Evolutionary conservation across 129 eudicot species (phyloP), one percentile per base, ranked within the genome.

Genomic region (Centella asiatica): DNA sequence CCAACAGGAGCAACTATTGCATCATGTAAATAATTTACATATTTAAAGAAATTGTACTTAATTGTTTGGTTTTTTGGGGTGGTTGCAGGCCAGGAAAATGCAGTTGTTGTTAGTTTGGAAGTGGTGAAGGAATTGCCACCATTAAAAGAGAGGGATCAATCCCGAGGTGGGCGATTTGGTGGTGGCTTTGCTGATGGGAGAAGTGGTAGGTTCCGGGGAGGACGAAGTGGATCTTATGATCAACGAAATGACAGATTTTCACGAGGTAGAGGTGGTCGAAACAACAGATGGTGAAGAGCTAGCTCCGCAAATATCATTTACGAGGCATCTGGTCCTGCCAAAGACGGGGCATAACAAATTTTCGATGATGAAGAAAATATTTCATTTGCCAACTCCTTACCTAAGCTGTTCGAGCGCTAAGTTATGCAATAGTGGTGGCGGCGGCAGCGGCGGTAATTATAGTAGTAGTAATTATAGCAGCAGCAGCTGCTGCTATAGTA

Each of bases 51-150:
- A n/a, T n/a, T n/a, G n/a, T n/a, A n/a, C n/a, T n/a, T n/a, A n/a
- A n/a, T n/a, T n/a, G n/a, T n/a, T n/a, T n/a, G n/a, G n/a, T n/a
- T 14, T 27, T 19, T 29, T 19, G 22, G 34, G 17, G n/a, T 58
- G 23, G 45, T 31, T 66, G 55, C 81, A 85, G 97, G 90, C 24
- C 81, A 75, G 71, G 78, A 80, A 65, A 89, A 81, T 78, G 95
- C 97, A 10, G 69, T 79, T 4, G 92, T 80, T 58, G 86, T 82
- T 62, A 89, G 75, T 62, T 67, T 89, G 65, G 79, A 83, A 74
- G 88, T 85, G 55, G 97, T 89, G 25, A 85, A 71, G 61, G 74
- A 78, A 57, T 78, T 85, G 70, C 97, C 97, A 28, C 68, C 49
- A 23, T 53, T 89, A 65, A 90, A 89, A 69, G 95, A 85, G 57